phyloP scores from a whole-genome alignment of 768 basidiomycete species.

The Lactarius indigo region DNA sequence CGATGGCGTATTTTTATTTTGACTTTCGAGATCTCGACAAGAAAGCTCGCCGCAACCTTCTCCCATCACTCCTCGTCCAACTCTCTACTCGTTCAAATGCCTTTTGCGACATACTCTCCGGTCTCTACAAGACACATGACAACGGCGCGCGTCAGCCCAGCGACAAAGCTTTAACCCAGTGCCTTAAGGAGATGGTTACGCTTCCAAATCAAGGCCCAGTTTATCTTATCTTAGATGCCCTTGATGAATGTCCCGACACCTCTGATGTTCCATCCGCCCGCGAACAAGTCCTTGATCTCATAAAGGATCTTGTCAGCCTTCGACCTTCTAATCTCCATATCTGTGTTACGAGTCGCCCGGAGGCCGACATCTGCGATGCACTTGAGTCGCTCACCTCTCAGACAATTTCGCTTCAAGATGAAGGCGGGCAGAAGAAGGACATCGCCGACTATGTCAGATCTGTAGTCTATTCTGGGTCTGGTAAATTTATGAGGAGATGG shows the following conservation, averaged over 20 bases:
- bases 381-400: background rate
- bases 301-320: background rate
- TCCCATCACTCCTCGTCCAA: no score
- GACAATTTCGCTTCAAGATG: background rate
- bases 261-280: background rate
- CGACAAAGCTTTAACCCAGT: background rate
- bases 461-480: background rate
- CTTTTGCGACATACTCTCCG: no score
- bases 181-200: background rate
- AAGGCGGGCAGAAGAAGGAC: background rate
- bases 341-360: background rate
- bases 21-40: no score
- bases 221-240: background rate
- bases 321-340: background rate
- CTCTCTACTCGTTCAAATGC: no score
- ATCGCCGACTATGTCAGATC: background rate
- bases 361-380: background rate
- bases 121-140: background rate
- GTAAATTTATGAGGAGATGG: background rate
- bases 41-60: no score
- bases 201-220: background rate
- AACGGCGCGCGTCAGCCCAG: background rate
- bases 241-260: background rate
- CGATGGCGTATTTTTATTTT: no score
- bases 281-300: background rate